A percentile compares a stretch with the other conserved stretches of the same genome.
These are phyloP conservation scores for Hypoxylon sp. DNA, from an alignment of 2,329 filamentous ascomycete genomes.

Conservation along the genomic window DNA sequence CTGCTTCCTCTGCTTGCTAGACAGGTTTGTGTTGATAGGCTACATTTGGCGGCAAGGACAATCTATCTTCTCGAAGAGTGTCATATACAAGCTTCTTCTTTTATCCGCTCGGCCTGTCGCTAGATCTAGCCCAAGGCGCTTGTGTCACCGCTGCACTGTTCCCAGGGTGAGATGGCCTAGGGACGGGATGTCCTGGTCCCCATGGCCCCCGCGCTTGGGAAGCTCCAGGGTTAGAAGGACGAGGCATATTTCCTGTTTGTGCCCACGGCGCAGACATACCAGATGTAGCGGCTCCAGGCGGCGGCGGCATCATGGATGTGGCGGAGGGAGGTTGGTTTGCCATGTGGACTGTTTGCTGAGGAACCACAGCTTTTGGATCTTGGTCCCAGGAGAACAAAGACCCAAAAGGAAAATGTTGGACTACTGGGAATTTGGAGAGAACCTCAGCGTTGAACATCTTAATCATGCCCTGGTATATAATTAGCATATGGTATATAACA, in stretches of 20 bases:
- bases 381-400: slow-evolving; percentile 81
- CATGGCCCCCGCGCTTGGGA: slow-evolving; percentile 45
- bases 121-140: slow-evolving; percentile 48
- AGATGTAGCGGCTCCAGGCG: slow-evolving; percentile 33
- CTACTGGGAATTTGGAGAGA: slow-evolving; percentile 94
- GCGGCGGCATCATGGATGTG: slow-evolving; percentile 45
- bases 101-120: slow-evolving; percentile 48
- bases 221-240: slow-evolving; percentile 49
- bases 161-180: slow-evolving; percentile 40
- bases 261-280: slow-evolving; percentile 61
- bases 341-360: slow-evolving; percentile 67
- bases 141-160: slow-evolving; percentile 30
- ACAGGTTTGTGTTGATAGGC: background rate
- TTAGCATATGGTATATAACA: slow-evolving; percentile 17
- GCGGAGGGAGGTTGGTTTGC: slow-evolving; percentile 62
- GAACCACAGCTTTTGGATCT: slow-evolving; percentile 69
- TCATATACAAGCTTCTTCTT: background rate
- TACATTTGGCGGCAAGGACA: background rate
- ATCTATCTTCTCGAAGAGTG: no score
- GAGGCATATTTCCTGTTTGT: slow-evolving; percentile 56
- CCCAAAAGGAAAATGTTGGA: slow-evolving; percentile 94
- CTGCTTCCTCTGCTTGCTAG: background rate
- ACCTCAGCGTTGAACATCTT: slow-evolving; percentile 99
- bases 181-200: slow-evolving; percentile 39
- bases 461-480: slow-evolving; percentile 80